Conservation (phyloP, 1,284 basidiomycete genomes). For the Porodaedalea pini region DNA sequence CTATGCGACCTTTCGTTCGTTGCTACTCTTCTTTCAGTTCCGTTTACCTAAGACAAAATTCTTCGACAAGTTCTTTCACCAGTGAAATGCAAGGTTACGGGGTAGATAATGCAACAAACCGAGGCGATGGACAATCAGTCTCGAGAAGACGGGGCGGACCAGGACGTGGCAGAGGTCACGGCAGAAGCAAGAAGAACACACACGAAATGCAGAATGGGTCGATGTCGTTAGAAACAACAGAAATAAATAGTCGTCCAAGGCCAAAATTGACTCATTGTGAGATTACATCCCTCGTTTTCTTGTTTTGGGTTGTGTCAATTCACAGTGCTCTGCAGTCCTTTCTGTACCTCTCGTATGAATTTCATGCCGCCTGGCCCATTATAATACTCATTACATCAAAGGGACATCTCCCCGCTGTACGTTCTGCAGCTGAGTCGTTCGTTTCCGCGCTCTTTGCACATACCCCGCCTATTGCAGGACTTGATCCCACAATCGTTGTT, state of each 20-base stretch:
- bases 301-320: background rate
- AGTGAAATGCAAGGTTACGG: too few relatives aligned
- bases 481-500: conserved; percentile 57
- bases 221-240: background rate
- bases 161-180: too few relatives aligned
- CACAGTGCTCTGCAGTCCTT: conserved; percentile 10
- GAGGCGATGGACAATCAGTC: too few relatives aligned
- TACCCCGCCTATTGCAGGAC: conserved; percentile 44
- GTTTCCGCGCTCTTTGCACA: conserved; percentile 40
- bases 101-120: too few relatives aligned
- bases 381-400: conserved; percentile 24
- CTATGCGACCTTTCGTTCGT: too few relatives aligned
- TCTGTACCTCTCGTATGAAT: conserved; percentile 15
- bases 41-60: too few relatives aligned
- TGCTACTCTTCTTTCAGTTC: too few relatives aligned
- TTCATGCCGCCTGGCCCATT: background rate
- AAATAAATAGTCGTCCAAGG: background rate
- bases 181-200: too few relatives aligned
- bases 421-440: conserved; percentile 40
- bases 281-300: background rate
- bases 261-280: conserved; percentile 8
- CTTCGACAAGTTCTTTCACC: too few relatives aligned
- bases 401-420: conserved; percentile 50
- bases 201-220: too few relatives aligned
- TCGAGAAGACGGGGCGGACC: too few relatives aligned